These are phyloP conservation scores for Gossypium longicalyx DNA, from an alignment of 345 rosid species.

Conservation along the genomic window DNA sequence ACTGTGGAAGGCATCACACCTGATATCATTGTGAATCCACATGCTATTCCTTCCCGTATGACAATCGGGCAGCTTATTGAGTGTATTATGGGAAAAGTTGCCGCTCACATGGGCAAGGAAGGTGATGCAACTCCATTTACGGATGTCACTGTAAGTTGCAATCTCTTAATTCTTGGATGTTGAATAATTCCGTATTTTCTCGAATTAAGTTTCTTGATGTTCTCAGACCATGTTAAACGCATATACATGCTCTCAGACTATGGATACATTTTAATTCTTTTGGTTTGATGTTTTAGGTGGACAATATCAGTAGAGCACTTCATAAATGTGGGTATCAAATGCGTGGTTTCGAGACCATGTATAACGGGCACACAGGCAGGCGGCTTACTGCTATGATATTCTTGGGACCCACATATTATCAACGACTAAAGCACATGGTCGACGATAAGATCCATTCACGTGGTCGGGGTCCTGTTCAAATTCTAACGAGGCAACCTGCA, in stretches of 20 bases:
- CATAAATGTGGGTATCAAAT: constrained; percentile 97
- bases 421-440: constrained; percentile 95
- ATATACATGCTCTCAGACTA: not conserved
- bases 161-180: not conserved
- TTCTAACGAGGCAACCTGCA: constrained; percentile 94
- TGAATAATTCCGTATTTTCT: not conserved
- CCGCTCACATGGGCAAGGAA: constrained; percentile 99
- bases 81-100: constrained; percentile 99
- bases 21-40: constrained; percentile 91
- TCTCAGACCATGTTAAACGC: not conserved
- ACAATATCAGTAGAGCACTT: constrained; percentile 94
- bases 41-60: constrained; percentile 99
- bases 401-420: constrained; percentile 97
- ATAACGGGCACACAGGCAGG: constrained; percentile 94
- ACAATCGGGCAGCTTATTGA: constrained; percentile 98
- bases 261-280: not conserved
- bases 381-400: constrained; percentile 83
- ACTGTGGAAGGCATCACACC: constrained; percentile 94
- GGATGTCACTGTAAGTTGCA: constrained; percentile 82
- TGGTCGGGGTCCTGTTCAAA: constrained; percentile 96
- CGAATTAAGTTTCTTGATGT: not conserved
- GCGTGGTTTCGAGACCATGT: constrained; percentile 99
- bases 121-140: constrained; percentile 99
- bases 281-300: constrained; percentile 52
- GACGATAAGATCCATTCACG: constrained; percentile 98